These are phyloP conservation scores for Globisporangium recalcitrans DNA, from an alignment of 352 stramenopile genomes.

Conservation along the genomic window DNA sequence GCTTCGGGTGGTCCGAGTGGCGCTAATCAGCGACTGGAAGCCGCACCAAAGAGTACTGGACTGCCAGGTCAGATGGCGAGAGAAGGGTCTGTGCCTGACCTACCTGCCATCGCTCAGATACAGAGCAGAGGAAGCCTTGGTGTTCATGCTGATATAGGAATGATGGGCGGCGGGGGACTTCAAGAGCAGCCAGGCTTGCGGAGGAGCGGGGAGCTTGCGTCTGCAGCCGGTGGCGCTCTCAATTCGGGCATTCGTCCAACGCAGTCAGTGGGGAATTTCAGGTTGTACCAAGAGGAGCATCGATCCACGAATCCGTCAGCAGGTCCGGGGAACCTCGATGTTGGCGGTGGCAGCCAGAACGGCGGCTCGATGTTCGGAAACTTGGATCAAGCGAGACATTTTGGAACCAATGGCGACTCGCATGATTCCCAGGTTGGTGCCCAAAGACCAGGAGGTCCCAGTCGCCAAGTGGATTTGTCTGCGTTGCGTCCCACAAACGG, in stretches of 20 bases:
- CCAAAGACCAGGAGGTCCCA: neutral
- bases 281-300: conserved; percentile 54
- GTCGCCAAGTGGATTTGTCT: conserved; percentile 4
- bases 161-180: conserved; percentile 10
- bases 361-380: conserved; percentile 19
- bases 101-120: conserved; percentile 15
- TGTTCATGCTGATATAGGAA: conserved; percentile 8
- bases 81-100: conserved; percentile 34
- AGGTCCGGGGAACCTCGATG: neutral
- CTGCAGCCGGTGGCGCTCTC: conserved; percentile 12
- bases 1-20: conserved; percentile 1
- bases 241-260: conserved; percentile 42
- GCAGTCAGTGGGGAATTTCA: conserved; percentile 75
- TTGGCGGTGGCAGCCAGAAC: neutral
- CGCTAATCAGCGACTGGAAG: conserved; percentile 8
- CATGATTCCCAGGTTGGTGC: neutral
- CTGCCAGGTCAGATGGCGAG: conserved; percentile 23
- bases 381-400: conserved; percentile 8
- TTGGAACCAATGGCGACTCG: neutral
- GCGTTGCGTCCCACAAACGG: neutral
- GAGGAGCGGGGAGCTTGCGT: conserved; percentile 18
- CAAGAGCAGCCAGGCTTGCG: conserved; percentile 22
- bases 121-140: conserved; percentile 11
- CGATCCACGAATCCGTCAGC: conserved; percentile 5
- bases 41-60: conserved; percentile 10